Evolutionary conservation across 495 filamentous ascomycete genomes (phyloP), one percentile per base, ranked within the genome.

Genomic region (Aspergillus bridgeri): DNA sequence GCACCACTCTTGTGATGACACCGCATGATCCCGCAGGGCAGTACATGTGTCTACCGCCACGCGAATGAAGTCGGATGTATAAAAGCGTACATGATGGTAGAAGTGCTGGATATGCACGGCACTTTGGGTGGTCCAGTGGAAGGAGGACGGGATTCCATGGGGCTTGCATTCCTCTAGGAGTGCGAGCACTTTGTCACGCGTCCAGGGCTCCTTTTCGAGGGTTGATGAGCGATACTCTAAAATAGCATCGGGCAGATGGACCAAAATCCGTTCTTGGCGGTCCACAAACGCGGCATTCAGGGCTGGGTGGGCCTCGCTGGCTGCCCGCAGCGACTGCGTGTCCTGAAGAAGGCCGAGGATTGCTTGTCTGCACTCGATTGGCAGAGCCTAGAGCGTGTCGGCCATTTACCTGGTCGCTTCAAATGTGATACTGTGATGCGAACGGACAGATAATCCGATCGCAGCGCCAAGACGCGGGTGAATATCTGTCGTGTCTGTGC

Each of bases 311-410:
- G 54, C 29, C 5, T 50, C 25, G 6, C 50, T 43, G 7, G 27
- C 45, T 2, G 54, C 45, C n/a, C 24, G 22, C 0, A 57, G 54
- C 18, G 54, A 19, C 6, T 42, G 20, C 23, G 50, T 5, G 25
- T 57, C 54, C 6, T 18, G 45, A 8, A 50, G 45, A 43, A 44
- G 20, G 33, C 55, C 22, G 43, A 56, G 53, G 21, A 57, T 51
- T 6, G 46, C 47, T 20, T 57, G 55, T 44, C 43, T 51, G 24
- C 24, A 45, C 33, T 57, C 54, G 13, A 42, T 44, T 17, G 54
- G 54, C 48, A 51, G 33, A 19, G 46, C n/a, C 17, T 4, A 48
- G 17, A 48, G 17, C 18, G 45, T 33, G 8, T 11, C 13, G n/a
- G n/a, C n/a, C n/a, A n/a, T 27, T 27, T 7, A 27, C 7, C 29